These are phyloP conservation scores for Lagenidium giganteum DNA, from an alignment of 352 stramenopile genomes.

Conservation along the genomic window DNA sequence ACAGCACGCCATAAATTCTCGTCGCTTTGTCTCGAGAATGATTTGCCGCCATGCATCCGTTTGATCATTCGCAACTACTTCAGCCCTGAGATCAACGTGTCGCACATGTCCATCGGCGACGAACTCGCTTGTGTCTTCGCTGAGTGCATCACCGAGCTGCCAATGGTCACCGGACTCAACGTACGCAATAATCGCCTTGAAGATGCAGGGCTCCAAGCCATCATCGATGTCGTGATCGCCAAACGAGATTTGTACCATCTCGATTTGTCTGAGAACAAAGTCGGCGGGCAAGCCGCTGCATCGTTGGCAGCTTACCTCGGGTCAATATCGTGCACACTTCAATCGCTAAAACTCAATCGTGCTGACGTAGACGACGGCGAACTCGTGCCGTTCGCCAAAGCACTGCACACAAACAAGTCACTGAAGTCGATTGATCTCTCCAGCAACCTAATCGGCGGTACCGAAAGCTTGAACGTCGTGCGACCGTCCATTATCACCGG, in stretches of 20 bases:
- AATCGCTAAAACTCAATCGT: constrained; percentile 40
- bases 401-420: constrained; percentile 57
- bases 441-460: constrained; percentile 68
- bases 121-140: constrained; percentile 51
- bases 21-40: constrained; percentile 41
- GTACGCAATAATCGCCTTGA: constrained; percentile 71
- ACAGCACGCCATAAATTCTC: constrained; percentile 57
- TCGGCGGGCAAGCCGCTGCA: constrained; percentile 42
- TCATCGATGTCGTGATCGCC: constrained; percentile 52
- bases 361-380: constrained; percentile 75
- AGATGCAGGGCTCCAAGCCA: constrained; percentile 48
- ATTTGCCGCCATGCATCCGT: constrained; percentile 49
- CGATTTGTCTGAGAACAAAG: constrained; percentile 77
- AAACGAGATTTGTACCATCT: constrained; percentile 56
- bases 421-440: constrained; percentile 58
- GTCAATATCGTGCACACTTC: constrained; percentile 39
- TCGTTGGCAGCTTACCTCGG: constrained; percentile 45
- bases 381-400: constrained; percentile 45
- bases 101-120: constrained; percentile 61
- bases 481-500: constrained; percentile 63
- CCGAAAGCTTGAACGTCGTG: constrained; percentile 75
- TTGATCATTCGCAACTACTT: constrained; percentile 60
- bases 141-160: constrained; percentile 42
- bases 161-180: constrained; percentile 61
- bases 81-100: constrained; percentile 62